Conservation (phyloP, 176 grass and related monocot genomes). For the Eleusine coracana region DNA sequence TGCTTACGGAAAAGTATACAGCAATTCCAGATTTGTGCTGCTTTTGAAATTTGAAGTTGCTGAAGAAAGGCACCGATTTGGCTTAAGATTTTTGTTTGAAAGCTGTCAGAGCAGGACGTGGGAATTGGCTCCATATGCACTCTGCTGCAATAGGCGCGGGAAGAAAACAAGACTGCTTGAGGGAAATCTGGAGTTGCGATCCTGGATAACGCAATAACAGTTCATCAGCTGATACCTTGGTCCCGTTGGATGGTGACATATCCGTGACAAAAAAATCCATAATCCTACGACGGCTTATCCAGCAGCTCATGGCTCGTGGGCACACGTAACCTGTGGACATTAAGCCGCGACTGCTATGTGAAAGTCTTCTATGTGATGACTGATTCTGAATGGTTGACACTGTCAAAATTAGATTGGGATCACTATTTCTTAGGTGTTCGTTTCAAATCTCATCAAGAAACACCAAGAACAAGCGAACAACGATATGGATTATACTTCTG, state of each 20-base stretch:
- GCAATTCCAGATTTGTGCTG: background rate
- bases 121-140: background rate
- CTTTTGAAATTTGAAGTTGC: background rate
- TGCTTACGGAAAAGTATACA: background rate
- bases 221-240: background rate
- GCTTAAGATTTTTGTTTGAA: background rate
- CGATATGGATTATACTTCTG: background rate
- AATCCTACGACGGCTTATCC: too few species aligned
- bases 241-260: slow-evolving; percentile 16
- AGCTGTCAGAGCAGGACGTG: background rate
- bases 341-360: background rate
- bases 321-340: background rate
- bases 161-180: background rate
- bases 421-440: background rate
- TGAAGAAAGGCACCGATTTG: slow-evolving; percentile 6
- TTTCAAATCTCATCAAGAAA: background rate
- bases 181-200: background rate
- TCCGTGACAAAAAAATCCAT: background rate
- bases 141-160: background rate
- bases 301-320: background rate
- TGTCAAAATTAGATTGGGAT: background rate
- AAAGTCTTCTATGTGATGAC: background rate
- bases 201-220: slow-evolving; percentile 7
- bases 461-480: too few species aligned
- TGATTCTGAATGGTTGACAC: background rate